Conservation (phyloP, 2,329 filamentous ascomycete genomes). For the Trematosphaeria pertusa region DNA sequence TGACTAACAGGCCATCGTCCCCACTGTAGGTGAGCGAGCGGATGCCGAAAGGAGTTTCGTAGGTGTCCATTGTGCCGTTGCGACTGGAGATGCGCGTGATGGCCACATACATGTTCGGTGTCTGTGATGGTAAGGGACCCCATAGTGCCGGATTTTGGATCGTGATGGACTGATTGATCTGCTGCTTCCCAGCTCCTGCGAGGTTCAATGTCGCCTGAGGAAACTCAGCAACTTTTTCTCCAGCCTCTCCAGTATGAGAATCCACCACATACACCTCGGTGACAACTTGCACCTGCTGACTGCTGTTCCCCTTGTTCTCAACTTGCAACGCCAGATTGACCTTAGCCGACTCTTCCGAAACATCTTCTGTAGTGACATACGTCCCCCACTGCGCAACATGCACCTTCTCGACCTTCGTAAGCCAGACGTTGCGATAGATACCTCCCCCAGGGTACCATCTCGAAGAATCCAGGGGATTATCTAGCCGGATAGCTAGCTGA, state of each 20-base stretch:
- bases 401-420: conserved; percentile 55
- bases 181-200: conserved; percentile 37
- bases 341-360: conserved; percentile 55
- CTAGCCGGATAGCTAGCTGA: conserved; percentile 58
- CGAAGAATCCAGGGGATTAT: conserved; percentile 58
- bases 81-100: conserved; percentile 49
- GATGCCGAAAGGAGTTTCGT: conserved; percentile 61
- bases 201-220: conserved; percentile 38
- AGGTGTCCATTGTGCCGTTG: conserved; percentile 48
- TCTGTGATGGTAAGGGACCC: conserved; percentile 56
- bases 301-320: conserved; percentile 52
- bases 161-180: conserved; percentile 45
- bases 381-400: conserved; percentile 61
- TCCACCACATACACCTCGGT: conserved; percentile 54
- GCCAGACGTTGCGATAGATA: conserved; percentile 63
- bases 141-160: conserved; percentile 55
- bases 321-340: conserved; percentile 55
- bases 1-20: conserved; percentile 55
- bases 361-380: conserved; percentile 54
- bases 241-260: conserved; percentile 29
- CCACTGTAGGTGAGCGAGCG: conserved; percentile 52
- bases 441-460: conserved; percentile 64
- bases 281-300: conserved; percentile 45
- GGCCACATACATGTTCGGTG: conserved; percentile 58
- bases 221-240: conserved; percentile 45